These are phyloP conservation scores for Sphaerulina vaccinii DNA, from an alignment of 2,329 filamentous ascomycete species.

Conservation along the genomic window DNA sequence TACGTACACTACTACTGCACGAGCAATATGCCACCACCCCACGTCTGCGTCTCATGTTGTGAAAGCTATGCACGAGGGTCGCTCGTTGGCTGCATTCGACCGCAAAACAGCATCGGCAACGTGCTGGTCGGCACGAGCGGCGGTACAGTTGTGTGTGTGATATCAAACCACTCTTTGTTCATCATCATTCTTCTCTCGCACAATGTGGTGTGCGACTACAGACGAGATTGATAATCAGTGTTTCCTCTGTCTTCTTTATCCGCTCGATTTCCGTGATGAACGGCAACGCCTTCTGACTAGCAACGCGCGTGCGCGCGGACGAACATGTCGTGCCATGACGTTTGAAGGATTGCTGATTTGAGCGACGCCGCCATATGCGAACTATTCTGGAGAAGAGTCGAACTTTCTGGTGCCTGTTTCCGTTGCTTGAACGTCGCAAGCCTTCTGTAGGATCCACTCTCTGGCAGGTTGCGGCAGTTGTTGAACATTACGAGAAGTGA, in stretches of 20 bases:
- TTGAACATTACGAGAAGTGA: background rate
- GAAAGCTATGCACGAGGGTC: background rate
- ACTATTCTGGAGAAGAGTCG: background rate
- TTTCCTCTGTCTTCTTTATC: background rate
- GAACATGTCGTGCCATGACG: background rate
- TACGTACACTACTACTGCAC: constrained; percentile 1
- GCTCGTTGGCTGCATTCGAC: constrained; percentile 2
- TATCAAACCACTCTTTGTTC: background rate
- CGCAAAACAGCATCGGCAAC: background rate
- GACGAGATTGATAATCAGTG: background rate
- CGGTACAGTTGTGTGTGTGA: background rate
- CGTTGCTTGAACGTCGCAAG: background rate
- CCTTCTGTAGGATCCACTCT: background rate
- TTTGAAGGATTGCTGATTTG: background rate
- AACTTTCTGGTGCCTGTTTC: background rate
- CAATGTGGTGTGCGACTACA: background rate
- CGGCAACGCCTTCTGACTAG: background rate
- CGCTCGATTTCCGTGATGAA: background rate
- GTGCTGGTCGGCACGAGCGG: background rate
- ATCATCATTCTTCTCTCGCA: background rate
- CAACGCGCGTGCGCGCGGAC: background rate
- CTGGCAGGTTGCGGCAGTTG: background rate
- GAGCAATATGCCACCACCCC: background rate
- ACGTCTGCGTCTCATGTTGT: constrained; percentile 5
- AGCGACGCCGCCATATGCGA: background rate